Conservation (phyloP, 169 alveolate species). For the Plasmodium cynomolgi region DNA sequence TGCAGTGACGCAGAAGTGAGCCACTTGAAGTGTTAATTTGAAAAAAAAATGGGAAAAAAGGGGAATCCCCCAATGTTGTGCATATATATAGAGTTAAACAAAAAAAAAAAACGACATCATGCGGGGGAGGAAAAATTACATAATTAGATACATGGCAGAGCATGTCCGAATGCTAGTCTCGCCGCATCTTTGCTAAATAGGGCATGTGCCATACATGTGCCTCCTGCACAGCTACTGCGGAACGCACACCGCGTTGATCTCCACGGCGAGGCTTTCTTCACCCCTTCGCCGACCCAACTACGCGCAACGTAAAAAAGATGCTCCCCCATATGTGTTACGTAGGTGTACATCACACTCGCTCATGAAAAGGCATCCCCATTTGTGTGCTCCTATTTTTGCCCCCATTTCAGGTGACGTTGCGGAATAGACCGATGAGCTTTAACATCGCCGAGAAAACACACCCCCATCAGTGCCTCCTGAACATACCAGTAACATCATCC, state of each 20-base stretch:
- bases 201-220: not conserved
- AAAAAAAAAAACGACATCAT: not conserved
- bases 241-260: not conserved
- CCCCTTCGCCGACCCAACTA: not conserved
- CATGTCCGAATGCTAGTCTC: not conserved
- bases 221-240: not conserved
- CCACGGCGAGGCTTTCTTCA: not conserved
- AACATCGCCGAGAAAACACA: not conserved
- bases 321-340: not conserved
- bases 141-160: not conserved
- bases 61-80: not conserved
- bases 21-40: not conserved
- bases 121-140: not conserved
- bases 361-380: not conserved
- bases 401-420: not conserved
- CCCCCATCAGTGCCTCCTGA: not conserved
- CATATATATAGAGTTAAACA: not conserved
- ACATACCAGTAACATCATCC: not conserved
- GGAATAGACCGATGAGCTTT: not conserved
- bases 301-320: not conserved
- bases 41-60: not conserved
- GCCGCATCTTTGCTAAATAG: not conserved
- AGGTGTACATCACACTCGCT: not conserved
- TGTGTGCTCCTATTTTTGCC: not conserved
- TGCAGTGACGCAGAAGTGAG: not conserved